Conservation (phyloP, 768 basidiomycete genomes). For the Trametes cingulata region DNA sequence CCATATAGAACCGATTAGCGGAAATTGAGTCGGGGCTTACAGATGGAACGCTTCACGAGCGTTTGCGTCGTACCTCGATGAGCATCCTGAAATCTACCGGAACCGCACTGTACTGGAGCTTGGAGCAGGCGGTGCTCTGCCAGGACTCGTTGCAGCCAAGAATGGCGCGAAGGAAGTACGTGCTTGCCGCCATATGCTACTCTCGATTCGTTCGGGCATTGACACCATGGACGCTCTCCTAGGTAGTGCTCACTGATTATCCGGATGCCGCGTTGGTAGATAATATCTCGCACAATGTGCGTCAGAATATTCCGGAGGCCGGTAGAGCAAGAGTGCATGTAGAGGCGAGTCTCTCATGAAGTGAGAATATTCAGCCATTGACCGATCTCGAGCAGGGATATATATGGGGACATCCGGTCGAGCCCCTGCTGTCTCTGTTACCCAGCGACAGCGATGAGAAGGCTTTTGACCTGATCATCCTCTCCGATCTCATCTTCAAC, state of each 20-base stretch:
- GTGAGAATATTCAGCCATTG: background rate
- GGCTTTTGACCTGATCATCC: conserved; percentile 77
- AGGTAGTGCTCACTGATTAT: conserved; percentile 92
- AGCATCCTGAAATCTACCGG: conserved; percentile 46
- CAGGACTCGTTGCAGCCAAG: conserved; percentile 71
- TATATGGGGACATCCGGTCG: conserved; percentile 71
- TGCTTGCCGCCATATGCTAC: background rate
- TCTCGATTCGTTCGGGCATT: background rate
- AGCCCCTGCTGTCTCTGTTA: conserved; percentile 42
- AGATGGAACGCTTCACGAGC: conserved; percentile 84
- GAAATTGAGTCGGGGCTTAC: background rate
- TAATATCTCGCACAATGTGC: conserved; percentile 74
- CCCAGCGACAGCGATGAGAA: conserved; percentile 16
- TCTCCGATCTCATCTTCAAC: conserved; percentile 94
- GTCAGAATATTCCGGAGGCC: conserved; percentile 47
- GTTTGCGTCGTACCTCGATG: conserved; percentile 70
- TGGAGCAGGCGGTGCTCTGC: conserved; percentile 91
- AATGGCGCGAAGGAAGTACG: conserved; percentile 71
- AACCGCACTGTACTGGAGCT: conserved; percentile 72
- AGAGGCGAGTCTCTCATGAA: conserved; percentile 37
- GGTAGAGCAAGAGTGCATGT: conserved; percentile 29
- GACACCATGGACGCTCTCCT: background rate
- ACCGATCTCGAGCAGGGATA: conserved; percentile 57
- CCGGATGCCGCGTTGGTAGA: conserved; percentile 75
- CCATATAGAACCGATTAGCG: too few species aligned